phyloP scores from a whole-genome alignment of 441 rosid species.

The Aquilaria agallochum region DNA sequence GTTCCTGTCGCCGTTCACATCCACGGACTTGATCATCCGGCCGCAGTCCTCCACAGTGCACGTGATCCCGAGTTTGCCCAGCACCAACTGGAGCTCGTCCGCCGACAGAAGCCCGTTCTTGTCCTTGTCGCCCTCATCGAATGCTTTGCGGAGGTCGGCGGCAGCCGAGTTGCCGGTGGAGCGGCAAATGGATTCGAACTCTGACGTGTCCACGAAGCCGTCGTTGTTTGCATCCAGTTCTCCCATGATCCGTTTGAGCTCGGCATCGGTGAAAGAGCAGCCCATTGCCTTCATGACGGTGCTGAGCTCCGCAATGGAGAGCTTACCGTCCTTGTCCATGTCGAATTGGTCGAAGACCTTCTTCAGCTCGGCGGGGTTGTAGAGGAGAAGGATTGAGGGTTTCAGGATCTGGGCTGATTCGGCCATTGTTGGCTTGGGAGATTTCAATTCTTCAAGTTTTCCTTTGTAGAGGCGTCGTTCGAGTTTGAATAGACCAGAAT shows the following conservation, averaged over 20 bases:
- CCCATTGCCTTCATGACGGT: constrained; percentile 45
- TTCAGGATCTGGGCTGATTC: neutral
- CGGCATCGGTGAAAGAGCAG: constrained; percentile 30
- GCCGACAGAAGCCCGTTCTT: constrained; percentile 59
- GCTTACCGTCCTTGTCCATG: constrained; percentile 50
- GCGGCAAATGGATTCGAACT: constrained; percentile 41
- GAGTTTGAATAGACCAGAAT: too few relatives aligned
- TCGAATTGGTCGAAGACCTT: constrained; percentile 66
- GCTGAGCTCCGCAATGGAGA: constrained; percentile 47
- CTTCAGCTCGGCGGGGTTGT: constrained; percentile 39
- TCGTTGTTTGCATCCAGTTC: constrained; percentile 55
- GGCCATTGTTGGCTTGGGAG: neutral
- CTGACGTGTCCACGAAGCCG: constrained; percentile 44
- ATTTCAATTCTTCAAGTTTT: too few relatives aligned
- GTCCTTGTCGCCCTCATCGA: constrained; percentile 53
- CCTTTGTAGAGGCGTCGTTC: too few relatives aligned
- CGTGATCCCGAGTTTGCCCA: constrained; percentile 40
- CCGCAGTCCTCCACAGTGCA: constrained; percentile 46
- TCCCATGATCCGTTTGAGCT: constrained; percentile 39
- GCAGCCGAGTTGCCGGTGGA: constrained; percentile 21
- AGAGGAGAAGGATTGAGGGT: constrained; percentile 2
- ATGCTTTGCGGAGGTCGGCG: constrained; percentile 54
- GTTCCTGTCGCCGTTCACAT: constrained; percentile 51
- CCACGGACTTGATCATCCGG: constrained; percentile 48
- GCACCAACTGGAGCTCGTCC: constrained; percentile 44